Percentiles rank a stretch among this genome's conserved stretches.
These are phyloP conservation scores for Curvularia spicifera DNA, from an alignment of 2,329 filamentous ascomycete genomes.

Conservation along the genomic window DNA sequence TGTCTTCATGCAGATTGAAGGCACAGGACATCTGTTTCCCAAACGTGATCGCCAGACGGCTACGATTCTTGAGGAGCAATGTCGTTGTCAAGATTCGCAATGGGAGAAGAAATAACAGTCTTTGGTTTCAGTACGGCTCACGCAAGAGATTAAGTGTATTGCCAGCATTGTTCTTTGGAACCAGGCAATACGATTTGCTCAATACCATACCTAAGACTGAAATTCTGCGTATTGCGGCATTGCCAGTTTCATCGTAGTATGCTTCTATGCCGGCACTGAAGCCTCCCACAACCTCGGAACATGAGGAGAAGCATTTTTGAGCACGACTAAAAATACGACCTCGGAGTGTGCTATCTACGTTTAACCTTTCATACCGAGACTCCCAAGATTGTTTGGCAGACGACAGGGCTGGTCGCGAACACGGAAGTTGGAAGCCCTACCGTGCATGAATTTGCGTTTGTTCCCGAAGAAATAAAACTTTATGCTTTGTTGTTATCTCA, in stretches of 20 bases:
- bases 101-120: not conserved
- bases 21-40: not conserved
- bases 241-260: not conserved
- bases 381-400: not conserved
- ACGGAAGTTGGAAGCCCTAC: not conserved
- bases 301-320: not conserved
- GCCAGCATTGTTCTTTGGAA: not conserved
- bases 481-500: not conserved
- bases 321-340: not conserved
- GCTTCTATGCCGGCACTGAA: not conserved
- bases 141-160: not conserved
- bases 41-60: not conserved
- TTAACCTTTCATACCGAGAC: not conserved
- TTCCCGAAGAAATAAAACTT: constrained; percentile 1
- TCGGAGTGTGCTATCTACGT: not conserved
- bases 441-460: constrained; percentile 3
- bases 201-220: too few relatives aligned
- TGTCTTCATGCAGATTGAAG: not conserved
- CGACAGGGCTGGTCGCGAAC: not conserved
- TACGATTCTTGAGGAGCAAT: not conserved
- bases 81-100: not conserved
- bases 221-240: not conserved
- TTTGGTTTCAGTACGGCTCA: not conserved
- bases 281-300: not conserved
- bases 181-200: not conserved